Evolutionary conservation across 495 filamentous ascomycete genomes (phyloP).

Genomic region (Talaromyces wortmannii): DNA sequence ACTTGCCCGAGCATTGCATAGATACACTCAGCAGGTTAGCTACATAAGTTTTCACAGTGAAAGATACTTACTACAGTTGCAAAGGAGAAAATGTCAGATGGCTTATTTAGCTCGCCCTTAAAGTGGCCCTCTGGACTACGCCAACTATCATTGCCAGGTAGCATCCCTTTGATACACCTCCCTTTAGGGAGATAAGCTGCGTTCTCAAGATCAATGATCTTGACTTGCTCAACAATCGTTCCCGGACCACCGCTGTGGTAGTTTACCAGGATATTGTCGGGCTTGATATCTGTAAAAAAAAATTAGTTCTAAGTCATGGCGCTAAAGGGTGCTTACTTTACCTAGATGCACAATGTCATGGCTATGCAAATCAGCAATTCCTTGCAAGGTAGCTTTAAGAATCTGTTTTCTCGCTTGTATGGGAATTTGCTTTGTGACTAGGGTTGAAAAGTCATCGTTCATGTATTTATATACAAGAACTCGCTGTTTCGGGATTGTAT

Average conservation of each 20-base stretch:
- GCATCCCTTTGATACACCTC: constrained; percentile 20
- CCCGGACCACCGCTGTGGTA: constrained; percentile 11
- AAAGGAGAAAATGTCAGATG: constrained; percentile 28
- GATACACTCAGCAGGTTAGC: constrained; percentile 33
- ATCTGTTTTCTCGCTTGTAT: constrained; percentile 30
- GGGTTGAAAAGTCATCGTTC: constrained; percentile 30
- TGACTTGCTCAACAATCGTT: constrained; percentile 24
- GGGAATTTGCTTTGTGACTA: constrained; percentile 28
- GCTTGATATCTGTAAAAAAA: constrained; percentile 19
- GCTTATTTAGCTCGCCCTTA: constrained; percentile 22
- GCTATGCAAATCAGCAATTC: constrained; percentile 36
- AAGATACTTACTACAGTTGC: constrained; percentile 26
- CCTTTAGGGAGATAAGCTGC: constrained; percentile 29
- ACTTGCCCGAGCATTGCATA: constrained; percentile 16
- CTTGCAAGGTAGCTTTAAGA: constrained; percentile 32
- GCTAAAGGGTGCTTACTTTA: constrained; percentile 7
- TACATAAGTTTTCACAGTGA: constrained; percentile 22
- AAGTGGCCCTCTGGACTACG: constrained; percentile 28
- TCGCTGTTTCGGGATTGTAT: constrained; percentile 31
- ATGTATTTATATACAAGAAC: constrained; percentile 38
- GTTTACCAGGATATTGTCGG: constrained; percentile 22
- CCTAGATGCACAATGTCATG: constrained; percentile 37
- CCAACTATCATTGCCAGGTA: constrained; percentile 28
- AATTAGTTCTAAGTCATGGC: constrained; percentile 6
- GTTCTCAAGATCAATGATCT: constrained; percentile 34